Evolutionary conservation across 495 filamentous ascomycete genomes (phyloP), one percentile per base, ranked within the genome.

Genomic region (Aspergillus bridgeri): DNA sequence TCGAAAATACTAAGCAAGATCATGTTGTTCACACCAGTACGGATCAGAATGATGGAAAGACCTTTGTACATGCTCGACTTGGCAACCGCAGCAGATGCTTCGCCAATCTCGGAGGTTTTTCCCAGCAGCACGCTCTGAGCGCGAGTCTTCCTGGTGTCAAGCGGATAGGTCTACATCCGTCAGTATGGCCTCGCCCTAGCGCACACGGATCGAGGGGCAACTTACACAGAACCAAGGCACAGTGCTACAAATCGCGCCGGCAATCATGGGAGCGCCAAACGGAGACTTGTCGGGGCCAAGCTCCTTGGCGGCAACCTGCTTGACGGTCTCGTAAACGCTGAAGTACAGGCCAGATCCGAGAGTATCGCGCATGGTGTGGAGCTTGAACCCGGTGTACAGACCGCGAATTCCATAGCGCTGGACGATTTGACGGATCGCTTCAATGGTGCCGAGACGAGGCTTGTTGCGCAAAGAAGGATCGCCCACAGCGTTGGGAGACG

Each of bases 301-400:
- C 54, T 75, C 70, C 42, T 73, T 91, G 27, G 87, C 86, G 43
- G 92, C 82, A 44, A 94, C 65, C 69, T 96, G 89, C 72, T 97
- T 96, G 56, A 85, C 84, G 60, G 86, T 90, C 67, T 97, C 92
- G 67, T 97, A 97, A 59, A 91, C 89, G 56, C 87, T 85, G 65
- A 97, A 97, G 69, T 96, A 97, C 54, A 96, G 86, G 3, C 82
- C 90, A 3, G 92, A 94, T 22, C 92, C 92, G 48, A 96, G 79
- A 0, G 90, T 94, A 67, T 97, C 92, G 48, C 92, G 84, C 67
- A 95, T 83, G 81, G 71, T 71, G 59, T 97, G 92, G 42, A 95
- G 75, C 60, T 84, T 82, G 71, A 94, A 91, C 18, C 92, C 92
- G 3, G 89, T 91, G 70, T 96, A 97, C 56, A 97, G 76, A 5